Evolutionary conservation across 176 grass and related monocot species (phyloP), one percentile per base, ranked within the genome.

Genomic region (Bolboschoenus planiculmis): DNA sequence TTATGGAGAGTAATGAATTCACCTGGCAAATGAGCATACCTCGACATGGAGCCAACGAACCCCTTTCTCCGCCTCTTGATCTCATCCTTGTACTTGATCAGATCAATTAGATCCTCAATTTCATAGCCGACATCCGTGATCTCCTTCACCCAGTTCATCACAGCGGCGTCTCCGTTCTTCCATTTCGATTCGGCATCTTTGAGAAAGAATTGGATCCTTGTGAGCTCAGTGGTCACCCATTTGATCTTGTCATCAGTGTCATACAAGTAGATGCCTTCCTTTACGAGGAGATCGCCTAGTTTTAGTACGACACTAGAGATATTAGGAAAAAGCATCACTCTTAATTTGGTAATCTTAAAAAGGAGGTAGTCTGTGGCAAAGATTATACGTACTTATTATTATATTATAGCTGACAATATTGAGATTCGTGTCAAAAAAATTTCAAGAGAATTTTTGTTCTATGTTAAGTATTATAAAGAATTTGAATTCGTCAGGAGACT

Each of bases 81-180:
- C 59, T 74, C 67, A 6, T 73, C 74, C 44, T 40, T 84, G 18
- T 84, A 72, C 20, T 84, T 68, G 64, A 73, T 57, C 6, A 74
- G 30, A 37, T 84, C 63, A 8, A 84, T 29, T 23, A 74, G 14
- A 56, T 84, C 67, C 63, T 74, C 82, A 2, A 73, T 73, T 43
- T 72, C 60, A 24, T 74, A 53, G 18, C 39, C 46, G 1, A 84
- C 30, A 42, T 37, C 47, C 6, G 48, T 74, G n/a, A 84, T 20
- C 30, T 84, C 82, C 14, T 57, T 68, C 2, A 84, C 29, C 82
- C 82, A 84, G 10, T 84, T 84, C 35, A 68, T 74, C 15, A 74
- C 44, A 60, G 50, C 65, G 2, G 15, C 26, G 7, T 84, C 63
- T 74, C 62, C 16, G 42, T 54, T 72, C 8, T 42, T 84, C 64